phyloP scores from a whole-genome alignment of 306 rosid genomes.

The Fragaria vesca region DNA sequence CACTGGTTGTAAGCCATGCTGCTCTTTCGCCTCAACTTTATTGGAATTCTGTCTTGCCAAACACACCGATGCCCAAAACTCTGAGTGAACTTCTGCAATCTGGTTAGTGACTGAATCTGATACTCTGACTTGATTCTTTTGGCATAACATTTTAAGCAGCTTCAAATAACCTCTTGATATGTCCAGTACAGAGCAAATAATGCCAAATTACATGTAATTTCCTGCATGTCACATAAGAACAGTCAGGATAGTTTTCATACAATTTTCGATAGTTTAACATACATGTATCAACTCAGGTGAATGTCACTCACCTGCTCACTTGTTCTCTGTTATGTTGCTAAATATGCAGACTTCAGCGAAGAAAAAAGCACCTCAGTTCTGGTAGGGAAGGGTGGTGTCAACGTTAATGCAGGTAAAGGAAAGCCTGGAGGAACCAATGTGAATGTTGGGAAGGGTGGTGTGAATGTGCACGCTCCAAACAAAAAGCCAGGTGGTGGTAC shows the following conservation, averaged over 20 bases:
- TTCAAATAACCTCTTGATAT: background rate
- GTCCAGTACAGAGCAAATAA: background rate
- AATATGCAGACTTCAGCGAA: slow-evolving; percentile 34
- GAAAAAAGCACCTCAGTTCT: slow-evolving; percentile 57
- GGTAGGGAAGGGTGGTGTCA: slow-evolving; percentile 51
- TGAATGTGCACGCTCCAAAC: slow-evolving; percentile 26
- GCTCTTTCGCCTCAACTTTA: slow-evolving; percentile 60
- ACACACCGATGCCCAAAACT: slow-evolving; percentile 61
- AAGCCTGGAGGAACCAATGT: slow-evolving; percentile 45
- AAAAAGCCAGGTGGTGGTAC: slow-evolving; percentile 36
- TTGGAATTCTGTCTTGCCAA: slow-evolving; percentile 64
- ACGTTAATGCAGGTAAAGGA: slow-evolving; percentile 29
- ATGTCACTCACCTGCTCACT: background rate
- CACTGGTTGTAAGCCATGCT: slow-evolving; percentile 47
- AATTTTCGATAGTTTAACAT: background rate
- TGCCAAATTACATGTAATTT: background rate
- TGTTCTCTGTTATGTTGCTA: background rate
- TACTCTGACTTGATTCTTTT: background rate
- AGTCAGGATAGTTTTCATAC: background rate
- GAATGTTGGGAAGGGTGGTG: slow-evolving; percentile 42
- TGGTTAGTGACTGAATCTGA: slow-evolving; percentile 30
- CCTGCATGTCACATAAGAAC: background rate
- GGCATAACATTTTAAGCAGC: background rate
- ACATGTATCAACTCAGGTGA: background rate
- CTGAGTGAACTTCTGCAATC: slow-evolving; percentile 41